A percentile compares a stretch with the other conserved stretches of the same genome.
Conservation (phyloP, 2,329 filamentous ascomycete genomes). For the Hypomyces perniciosus region DNA sequence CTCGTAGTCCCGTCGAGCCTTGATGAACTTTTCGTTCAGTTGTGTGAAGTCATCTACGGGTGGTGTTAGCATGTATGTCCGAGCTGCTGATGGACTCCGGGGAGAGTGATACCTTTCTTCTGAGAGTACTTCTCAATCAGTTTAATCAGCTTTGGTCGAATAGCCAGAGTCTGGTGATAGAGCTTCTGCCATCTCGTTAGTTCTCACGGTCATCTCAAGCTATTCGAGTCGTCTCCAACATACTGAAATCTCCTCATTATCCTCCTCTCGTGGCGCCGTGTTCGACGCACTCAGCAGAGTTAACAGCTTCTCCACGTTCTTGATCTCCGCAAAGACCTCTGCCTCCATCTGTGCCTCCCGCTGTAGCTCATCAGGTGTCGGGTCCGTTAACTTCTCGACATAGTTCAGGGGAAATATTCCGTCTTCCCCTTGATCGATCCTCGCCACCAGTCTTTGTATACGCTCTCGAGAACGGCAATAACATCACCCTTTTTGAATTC, state of each 20-base stretch:
- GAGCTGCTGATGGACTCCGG: not conserved
- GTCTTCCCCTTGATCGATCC: slow-evolving; percentile 90
- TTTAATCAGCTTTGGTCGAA: slow-evolving; percentile 94
- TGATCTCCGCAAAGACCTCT: slow-evolving; percentile 59
- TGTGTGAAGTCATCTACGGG: slow-evolving; percentile 89
- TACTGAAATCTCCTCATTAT: slow-evolving; percentile 94
- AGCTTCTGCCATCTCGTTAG: slow-evolving; percentile 49
- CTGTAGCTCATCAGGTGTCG: slow-evolving; percentile 88
- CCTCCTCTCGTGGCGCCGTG: slow-evolving; percentile 72
- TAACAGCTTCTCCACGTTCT: slow-evolving; percentile 64
- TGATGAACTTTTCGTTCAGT: slow-evolving; percentile 99
- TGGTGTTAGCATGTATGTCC: not conserved
- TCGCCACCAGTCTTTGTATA: slow-evolving; percentile 99
- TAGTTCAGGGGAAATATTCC: slow-evolving; percentile 97
- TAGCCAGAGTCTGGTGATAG: slow-evolving; percentile 91
- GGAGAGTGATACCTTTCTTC: slow-evolving; percentile 69
- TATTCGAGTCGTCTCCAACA: slow-evolving; percentile 19
- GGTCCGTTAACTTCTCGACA: slow-evolving; percentile 93
- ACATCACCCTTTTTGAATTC: slow-evolving; percentile 96
- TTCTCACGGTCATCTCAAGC: not conserved
- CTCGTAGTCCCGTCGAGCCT: slow-evolving; percentile 94
- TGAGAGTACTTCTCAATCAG: slow-evolving; percentile 98
- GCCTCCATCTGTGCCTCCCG: slow-evolving; percentile 93
- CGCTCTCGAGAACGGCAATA: slow-evolving; percentile 93
- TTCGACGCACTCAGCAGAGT: slow-evolving; percentile 86